These are phyloP conservation scores for Fusarium torreyae DNA, from an alignment of 2,329 filamentous ascomycete species.

Conservation along the genomic window DNA sequence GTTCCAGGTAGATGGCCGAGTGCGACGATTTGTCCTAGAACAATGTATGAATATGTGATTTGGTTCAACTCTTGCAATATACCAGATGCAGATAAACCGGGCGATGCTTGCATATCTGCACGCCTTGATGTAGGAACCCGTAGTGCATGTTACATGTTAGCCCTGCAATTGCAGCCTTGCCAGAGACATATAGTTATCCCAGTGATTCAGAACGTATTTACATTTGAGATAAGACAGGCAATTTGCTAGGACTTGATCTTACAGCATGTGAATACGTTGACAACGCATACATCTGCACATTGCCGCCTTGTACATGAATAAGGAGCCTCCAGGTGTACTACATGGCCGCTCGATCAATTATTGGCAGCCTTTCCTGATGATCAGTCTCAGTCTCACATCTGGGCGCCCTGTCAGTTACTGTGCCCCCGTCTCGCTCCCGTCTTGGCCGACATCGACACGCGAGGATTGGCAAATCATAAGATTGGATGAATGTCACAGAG, in stretches of 20 bases:
- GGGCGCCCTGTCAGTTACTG: slow-evolving; percentile 28
- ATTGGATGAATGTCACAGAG: slow-evolving; percentile 10
- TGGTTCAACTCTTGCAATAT: background rate
- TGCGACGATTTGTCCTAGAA: background rate
- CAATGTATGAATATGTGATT: background rate
- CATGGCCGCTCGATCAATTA: background rate
- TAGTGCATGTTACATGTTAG: slow-evolving; percentile 6
- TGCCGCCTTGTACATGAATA: slow-evolving; percentile 5
- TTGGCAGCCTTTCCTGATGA: slow-evolving; percentile 9
- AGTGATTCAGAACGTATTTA: slow-evolving; percentile 1
- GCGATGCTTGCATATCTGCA: background rate
- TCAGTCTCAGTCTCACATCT: slow-evolving; percentile 6
- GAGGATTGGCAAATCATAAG: slow-evolving; percentile 17
- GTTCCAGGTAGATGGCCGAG: background rate
- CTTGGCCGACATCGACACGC: background rate
- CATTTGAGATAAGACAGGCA: slow-evolving; percentile 4
- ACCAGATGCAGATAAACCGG: slow-evolving; percentile 6
- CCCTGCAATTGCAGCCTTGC: slow-evolving; percentile 8
- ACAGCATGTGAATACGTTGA: slow-evolving; percentile 7
- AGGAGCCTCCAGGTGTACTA: background rate
- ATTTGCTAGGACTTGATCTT: background rate
- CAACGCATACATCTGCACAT: slow-evolving; percentile 26
- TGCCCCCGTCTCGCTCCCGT: slow-evolving; percentile 8
- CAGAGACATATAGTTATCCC: background rate
- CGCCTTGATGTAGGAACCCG: slow-evolving; percentile 22